Evolutionary conservation across 805 yeast species (phyloP), one percentile per base, ranked within the genome.

Genomic region (Scheffersomyces ergatensis): DNA sequence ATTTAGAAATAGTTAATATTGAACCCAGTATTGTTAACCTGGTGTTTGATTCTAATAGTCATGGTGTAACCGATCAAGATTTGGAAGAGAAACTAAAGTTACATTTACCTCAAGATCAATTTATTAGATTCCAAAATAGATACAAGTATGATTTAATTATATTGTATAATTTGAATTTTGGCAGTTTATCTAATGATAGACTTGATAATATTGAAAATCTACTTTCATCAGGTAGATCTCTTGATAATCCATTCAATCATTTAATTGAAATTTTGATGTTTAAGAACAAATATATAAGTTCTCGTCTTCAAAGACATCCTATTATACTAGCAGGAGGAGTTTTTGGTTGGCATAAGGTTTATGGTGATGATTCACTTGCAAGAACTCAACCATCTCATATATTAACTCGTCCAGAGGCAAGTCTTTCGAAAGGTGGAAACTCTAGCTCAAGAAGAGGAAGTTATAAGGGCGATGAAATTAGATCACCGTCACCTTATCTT

Each of bases 1-100:
- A 78, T 19, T 62, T 66, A 2, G 77, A 84, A 39, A 59, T 85
- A 7, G 72, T 87, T 9, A 86, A 90, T 55, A 74, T 90, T 15
- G 96, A 88, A 39, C 97, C 97, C 1, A 21, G 41, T 1, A n/a
- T 27, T 15, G 26, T 46, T 13, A 13, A 36, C 4, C 17, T 16
- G n/a, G 0, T 70, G 75, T 15, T 70, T 79, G 0, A 65, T 82
- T 8, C 31, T 9, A 29, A 29, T 15, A 29, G 15, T 62, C 79
- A 38, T 8, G 77, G 36, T 5, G 39, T 78, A 53, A 68, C 77
- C 0, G 87, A 85, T 50, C 62, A 58, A n/a, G 92, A 84, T 40
- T 62, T 90, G n/a, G 86, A 84, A 49, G 73, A 70, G 33, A 63
- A 77, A 35, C 73, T 92, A 9, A 63, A 81, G 43, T 58, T 78